These are phyloP conservation scores for Acacia confusa DNA, from an alignment of 306 rosid species.

Conservation along the genomic window DNA sequence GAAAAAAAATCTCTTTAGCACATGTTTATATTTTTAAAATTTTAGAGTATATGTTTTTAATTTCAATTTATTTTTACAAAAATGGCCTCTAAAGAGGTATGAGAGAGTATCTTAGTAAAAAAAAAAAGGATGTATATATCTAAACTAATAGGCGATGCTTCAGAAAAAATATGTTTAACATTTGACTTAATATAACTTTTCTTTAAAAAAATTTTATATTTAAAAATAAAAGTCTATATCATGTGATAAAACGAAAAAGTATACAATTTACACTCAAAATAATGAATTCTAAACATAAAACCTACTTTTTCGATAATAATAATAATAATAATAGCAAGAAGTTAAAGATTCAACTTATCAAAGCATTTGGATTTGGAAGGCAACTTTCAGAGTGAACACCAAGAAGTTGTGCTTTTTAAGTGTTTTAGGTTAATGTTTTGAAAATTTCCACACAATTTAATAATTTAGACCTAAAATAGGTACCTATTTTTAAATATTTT, in stretches of 20 bases:
- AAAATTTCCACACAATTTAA: no score
- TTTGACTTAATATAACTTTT: background rate
- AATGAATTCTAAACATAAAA: background rate
- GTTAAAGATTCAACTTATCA: no score
- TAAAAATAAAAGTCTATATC: background rate
- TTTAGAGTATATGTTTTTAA: background rate
- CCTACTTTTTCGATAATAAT: background rate
- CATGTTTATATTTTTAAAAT: background rate
- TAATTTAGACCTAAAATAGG: background rate
- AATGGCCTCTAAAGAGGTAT: background rate
- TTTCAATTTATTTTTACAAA: no score
- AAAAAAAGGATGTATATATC: background rate
- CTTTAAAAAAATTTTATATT: background rate
- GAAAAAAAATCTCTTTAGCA: no score
- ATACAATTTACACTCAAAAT: background rate
- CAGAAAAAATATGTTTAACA: background rate
- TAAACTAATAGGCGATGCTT: background rate
- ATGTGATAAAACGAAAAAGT: background rate
- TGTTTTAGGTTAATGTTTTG: no score
- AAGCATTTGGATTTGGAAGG: no score
- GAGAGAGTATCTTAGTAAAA: background rate
- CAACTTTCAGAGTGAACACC: no score
- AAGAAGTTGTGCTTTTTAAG: no score
- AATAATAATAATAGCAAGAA: background rate
- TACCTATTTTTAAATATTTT: no score